Conservation (phyloP, 371 early-diverging fungal species). For the Haplosporangium sp. region DNA sequence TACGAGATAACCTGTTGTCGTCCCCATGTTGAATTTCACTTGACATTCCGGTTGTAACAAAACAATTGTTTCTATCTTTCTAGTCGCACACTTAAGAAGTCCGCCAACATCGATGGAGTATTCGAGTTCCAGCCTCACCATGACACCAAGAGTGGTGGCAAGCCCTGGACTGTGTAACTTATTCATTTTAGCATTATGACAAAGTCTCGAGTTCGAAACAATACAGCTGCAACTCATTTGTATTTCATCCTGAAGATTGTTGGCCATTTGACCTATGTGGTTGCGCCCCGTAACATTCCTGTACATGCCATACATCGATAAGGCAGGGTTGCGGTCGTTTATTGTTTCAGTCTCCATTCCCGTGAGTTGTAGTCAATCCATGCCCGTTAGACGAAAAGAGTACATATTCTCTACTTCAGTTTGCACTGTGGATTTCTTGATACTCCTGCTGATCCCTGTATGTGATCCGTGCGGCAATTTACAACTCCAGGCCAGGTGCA, state of each 20-base stretch:
- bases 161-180: slow-evolving; percentile 40
- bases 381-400: too few species aligned
- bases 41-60: too few species aligned
- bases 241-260: background rate
- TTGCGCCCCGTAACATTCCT: too few species aligned
- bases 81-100: slow-evolving; percentile 35
- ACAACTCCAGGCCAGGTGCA: slow-evolving; percentile 79
- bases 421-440: too few species aligned
- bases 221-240: background rate
- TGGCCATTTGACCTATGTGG: too few species aligned
- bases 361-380: too few species aligned
- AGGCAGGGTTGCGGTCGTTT: too few species aligned
- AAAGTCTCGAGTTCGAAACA: background rate
- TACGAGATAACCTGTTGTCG: too few species aligned
- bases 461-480: slow-evolving; percentile 11
- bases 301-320: too few species aligned
- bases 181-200: background rate
- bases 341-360: too few species aligned
- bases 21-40: too few species aligned
- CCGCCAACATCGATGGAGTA: slow-evolving; percentile 22
- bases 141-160: slow-evolving; percentile 44
- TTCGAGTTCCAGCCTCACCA: slow-evolving; percentile 59
- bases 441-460: background rate
- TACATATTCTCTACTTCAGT: too few species aligned
- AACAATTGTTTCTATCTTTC: background rate